Conservation (phyloP, 192 early-diverging fungal species). For the Coemansia sp. region DNA sequence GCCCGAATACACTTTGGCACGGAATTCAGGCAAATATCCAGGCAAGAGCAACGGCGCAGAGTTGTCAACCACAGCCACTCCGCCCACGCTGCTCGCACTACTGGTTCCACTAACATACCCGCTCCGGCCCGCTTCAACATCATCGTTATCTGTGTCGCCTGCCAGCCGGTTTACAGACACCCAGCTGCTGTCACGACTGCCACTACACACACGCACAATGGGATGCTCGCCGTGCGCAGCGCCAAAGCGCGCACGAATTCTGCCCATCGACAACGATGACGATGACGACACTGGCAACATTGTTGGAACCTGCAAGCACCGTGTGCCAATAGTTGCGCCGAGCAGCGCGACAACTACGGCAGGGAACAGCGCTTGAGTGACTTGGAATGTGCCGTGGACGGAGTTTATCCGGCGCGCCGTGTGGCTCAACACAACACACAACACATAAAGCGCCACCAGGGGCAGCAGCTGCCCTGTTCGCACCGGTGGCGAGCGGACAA, state of each 20-base stretch:
- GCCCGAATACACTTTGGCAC: background rate
- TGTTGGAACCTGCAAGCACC: background rate
- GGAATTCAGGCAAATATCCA: background rate
- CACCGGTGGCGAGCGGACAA: constrained; percentile 17
- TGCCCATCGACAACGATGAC: background rate
- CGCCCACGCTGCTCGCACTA: constrained; percentile 10
- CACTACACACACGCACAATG: background rate
- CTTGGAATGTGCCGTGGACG: constrained; percentile 29
- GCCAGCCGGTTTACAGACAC: background rate
- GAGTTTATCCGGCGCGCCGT: constrained; percentile 14
- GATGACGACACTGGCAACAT: background rate
- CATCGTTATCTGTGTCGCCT: background rate
- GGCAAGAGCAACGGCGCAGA: background rate
- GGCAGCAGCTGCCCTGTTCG: constrained; percentile 19
- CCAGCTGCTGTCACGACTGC: constrained; percentile 1
- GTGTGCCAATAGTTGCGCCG: background rate
- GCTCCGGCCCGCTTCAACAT: background rate
- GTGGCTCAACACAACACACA: constrained; percentile 10
- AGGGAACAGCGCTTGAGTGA: constrained; percentile 22
- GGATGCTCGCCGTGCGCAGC: background rate
- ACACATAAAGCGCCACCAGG: constrained; percentile 26
- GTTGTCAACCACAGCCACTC: background rate
- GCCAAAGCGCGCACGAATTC: background rate
- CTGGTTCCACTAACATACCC: constrained; percentile 5
- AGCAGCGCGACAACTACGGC: constrained; percentile 4